Percentiles rank a stretch among this genome's conserved stretches.
These are phyloP conservation scores for Vaccinium darrowii DNA, from an alignment of 148 eudicot genomes.

Conservation along the genomic window DNA sequence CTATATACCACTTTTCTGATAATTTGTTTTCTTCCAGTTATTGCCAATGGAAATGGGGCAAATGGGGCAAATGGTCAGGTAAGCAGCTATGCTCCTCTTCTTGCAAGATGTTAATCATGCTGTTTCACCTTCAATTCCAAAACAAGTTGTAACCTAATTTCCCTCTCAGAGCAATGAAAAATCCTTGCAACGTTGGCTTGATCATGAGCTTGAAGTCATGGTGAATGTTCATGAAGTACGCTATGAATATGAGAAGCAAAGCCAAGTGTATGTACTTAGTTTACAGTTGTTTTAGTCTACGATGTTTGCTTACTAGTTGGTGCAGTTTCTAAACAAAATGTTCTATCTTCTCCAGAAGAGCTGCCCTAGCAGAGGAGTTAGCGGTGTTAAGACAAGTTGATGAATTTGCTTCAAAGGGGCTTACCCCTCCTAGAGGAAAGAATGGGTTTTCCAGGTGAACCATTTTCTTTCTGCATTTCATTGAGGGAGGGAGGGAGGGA, in stretches of 20 bases:
- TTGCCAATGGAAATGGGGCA: constrained; percentile 66
- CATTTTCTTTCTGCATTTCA: not conserved
- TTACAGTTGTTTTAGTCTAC: constrained; percentile 1
- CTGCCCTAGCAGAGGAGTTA: constrained; percentile 92
- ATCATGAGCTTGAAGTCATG: constrained; percentile 95
- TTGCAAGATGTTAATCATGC: constrained; percentile 1
- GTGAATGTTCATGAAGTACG: constrained; percentile 99
- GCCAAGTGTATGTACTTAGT: constrained; percentile 80
- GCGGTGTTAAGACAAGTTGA: constrained; percentile 89
- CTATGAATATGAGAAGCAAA: constrained; percentile 92
- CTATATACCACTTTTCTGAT: constrained; percentile 25
- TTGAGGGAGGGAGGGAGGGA: not conserved
- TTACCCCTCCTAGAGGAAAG: constrained; percentile 90
- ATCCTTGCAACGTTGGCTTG: constrained; percentile 94
- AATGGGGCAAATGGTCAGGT: constrained; percentile 88
- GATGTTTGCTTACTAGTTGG: not conserved
- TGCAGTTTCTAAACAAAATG: constrained; percentile 9
- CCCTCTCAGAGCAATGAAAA: constrained; percentile 78
- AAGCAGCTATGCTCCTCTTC: constrained; percentile 17
- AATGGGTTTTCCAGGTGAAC: constrained; percentile 79
- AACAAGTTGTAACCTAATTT: constrained; percentile 18
- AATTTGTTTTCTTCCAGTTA: constrained; percentile 41
- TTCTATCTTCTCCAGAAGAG: constrained; percentile 62
- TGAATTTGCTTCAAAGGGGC: constrained; percentile 85
- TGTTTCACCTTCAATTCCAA: constrained; percentile 4